Conservation (phyloP, 192 early-diverging fungal genomes). For the Thoreauomyces humboldtii region DNA sequence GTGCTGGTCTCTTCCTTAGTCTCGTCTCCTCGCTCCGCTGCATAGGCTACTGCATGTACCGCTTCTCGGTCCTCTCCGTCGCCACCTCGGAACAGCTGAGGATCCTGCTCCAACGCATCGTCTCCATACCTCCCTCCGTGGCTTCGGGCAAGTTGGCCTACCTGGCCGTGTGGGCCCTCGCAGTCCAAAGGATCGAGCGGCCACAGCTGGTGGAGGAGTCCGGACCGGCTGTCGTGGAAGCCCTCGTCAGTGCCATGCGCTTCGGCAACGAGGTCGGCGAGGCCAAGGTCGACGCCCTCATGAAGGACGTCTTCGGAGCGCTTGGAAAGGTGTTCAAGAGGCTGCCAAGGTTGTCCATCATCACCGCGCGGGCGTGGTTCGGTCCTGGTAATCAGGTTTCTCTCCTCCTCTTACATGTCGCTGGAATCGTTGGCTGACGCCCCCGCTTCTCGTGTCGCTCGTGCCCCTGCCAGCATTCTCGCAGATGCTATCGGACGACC, state of each 20-base stretch:
- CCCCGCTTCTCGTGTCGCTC: neutral
- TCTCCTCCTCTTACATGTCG: neutral
- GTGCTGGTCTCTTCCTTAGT: too few relatives aligned
- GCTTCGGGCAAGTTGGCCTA: neutral
- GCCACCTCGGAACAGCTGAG: neutral
- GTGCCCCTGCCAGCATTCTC: neutral
- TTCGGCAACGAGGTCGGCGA: neutral
- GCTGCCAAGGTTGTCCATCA: neutral
- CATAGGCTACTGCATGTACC: neutral
- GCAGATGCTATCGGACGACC: neutral
- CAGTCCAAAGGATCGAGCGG: neutral
- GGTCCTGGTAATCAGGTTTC: neutral
- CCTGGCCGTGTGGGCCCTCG: constrained; percentile 1
- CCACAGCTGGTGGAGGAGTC: neutral
- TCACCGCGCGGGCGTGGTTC: neutral
- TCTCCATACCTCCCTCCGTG: neutral
- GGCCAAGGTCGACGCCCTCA: neutral
- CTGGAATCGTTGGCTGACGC: neutral
- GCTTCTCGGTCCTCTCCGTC: neutral
- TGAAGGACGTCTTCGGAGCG: constrained; percentile 1
- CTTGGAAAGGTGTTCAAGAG: neutral
- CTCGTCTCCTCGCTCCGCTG: too few relatives aligned
- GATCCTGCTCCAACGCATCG: neutral
- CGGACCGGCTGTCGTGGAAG: neutral
- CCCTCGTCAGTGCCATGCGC: neutral